Percentiles rank a stretch among this genome's conserved stretches.
phyloP scores from a whole-genome alignment of 2,329 filamentous ascomycete genomes.

The Drechslera avenae region DNA sequence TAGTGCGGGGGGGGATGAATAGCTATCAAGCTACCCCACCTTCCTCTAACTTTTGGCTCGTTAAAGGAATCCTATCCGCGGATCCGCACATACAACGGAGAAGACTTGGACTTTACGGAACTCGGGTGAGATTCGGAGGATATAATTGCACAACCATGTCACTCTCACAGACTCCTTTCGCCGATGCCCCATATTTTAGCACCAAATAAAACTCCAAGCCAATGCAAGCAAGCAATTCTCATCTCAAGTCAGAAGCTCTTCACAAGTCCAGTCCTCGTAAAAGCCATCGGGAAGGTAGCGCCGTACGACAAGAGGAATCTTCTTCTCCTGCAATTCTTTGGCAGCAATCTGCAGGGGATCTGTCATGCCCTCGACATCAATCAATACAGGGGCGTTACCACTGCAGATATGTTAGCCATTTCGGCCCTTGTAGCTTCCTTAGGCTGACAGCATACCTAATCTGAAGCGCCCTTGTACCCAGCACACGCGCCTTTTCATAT shows the following conservation, averaged over 20 bases:
- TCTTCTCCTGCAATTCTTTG: constrained; percentile 97
- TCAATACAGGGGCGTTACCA: constrained; percentile 96
- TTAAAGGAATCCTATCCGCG: constrained; percentile 38
- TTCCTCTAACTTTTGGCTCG: constrained; percentile 33
- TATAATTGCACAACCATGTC: constrained; percentile 30
- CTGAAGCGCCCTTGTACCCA: constrained; percentile 91
- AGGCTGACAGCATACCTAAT: constrained; percentile 71
- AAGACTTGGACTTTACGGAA: constrained; percentile 31
- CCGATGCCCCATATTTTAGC: constrained; percentile 38
- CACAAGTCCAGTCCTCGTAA: constrained; percentile 99
- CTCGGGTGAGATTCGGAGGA: constrained; percentile 44
- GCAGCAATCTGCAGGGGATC: constrained; percentile 97
- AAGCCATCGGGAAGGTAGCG: constrained; percentile 96
- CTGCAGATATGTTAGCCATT: constrained; percentile 54
- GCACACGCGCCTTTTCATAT: constrained; percentile 91
- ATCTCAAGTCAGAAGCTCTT: constrained; percentile 71
- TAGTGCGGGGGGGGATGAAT: constrained; percentile 41
- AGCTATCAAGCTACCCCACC: constrained; percentile 40
- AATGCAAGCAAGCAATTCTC: constrained; percentile 36
- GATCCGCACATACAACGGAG: constrained; percentile 36
- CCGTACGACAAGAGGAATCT: constrained; percentile 93
- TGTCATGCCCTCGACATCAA: constrained; percentile 96
- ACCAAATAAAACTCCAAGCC: constrained; percentile 40
- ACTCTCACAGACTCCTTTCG: constrained; percentile 41
- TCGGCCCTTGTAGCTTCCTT: not conserved